Base-by-base conservation (phyloP, 2,329 filamentous ascomycete species). In the Cryoendolithus antarcticus region DNA sequence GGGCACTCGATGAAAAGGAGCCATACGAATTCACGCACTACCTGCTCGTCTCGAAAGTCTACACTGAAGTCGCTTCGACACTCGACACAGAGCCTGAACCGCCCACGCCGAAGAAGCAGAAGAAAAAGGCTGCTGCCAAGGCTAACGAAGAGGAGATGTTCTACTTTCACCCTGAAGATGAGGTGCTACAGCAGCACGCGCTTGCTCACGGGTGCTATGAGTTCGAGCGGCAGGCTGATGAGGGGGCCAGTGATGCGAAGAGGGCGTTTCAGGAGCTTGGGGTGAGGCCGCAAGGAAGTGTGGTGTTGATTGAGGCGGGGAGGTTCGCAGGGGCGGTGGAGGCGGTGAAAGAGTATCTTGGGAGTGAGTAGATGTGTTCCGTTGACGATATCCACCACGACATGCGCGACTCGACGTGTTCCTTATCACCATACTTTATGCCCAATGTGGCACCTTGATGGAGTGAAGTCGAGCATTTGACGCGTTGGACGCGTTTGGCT, bases 81-180 rank as follows among this genome's bases (percentile, higher is more conserved):
- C 67, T 96, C 10, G 82, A 89, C 49, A 69, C 74, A 39, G 77
- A 82, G 55, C 72, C 74, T 32, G 65, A 67, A 5, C 65, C 66
- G 30, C 71, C 77, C 46, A 37, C 69, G 50, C 24, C 24, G 4
- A 27, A 27, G 24, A 27, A 27, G 24, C 24, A 27, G 24, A 88
- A 82, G 64, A 82, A 80, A 65, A 74, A 69, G 45, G 77, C 74
- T 58, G 62, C 69, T 41, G 68, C 71, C 38, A 63, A 46, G n/a
- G 49, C 45, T 3, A 48, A 68, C 6, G 73, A 82, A 52, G 48
- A 68, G 6, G 73, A 82, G 52, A 69, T 75, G 28, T 93, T 86
- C 63, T 93, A 88, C 63, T 98, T 96, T 69, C 91, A 98, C 59
- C 82, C 86, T 0, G 91, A 98, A 64, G 91, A 98, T 56, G 91